Evolutionary conservation across 345 rosid species (phyloP), one percentile per base, ranked within the genome.

Genomic region (Gossypium rotundifolium): DNA sequence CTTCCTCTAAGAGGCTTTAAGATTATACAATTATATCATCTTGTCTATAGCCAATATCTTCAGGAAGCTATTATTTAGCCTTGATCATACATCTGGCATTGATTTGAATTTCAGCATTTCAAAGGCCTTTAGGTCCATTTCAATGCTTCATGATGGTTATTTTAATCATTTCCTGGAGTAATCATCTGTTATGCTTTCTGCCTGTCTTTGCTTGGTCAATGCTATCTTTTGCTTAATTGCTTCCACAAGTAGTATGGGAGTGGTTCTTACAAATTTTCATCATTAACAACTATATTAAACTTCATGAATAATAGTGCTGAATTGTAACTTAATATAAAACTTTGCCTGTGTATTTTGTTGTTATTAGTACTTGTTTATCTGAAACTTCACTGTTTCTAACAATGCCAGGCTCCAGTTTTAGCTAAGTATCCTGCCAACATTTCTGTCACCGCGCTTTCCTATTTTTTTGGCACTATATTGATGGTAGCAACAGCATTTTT

Each of bases 381-480:
- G 52, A 13, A 20, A 45, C 20, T 40, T 51, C 1, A 52, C 40
- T 72, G 69, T 66, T 61, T 75, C 38, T 49, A 59, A 46, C 75
- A 65, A 65, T 83, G 84, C 74, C 86, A 93, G 98, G 99, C 98
- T 14, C 90, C 94, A 1, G 76, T 95, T 84, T 81, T 95, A 75
- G 81, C 83, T 46, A 88, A 90, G 82, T 93, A 93, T 82, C 99
- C 97, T 7, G 89, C 97, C 76, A 91, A 81, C 83, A 81, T 95
- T 76, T 91, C 97, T 3, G 94, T 95, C 75, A 85, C 92, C 44
- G 98, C 99, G 11, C 83, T 78, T 63, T 88, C 99, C 57, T 95
- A 90, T 86, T 82, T 84, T 65, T 95, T 90, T 68, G 99, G 99
- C 59, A 83, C 98, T 65, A 5, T 85, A 29, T 85, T 90, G 53